Base-by-base conservation (phyloP, 73 alveolate genomes). In the Paramecium pentaurelia region DNA sequence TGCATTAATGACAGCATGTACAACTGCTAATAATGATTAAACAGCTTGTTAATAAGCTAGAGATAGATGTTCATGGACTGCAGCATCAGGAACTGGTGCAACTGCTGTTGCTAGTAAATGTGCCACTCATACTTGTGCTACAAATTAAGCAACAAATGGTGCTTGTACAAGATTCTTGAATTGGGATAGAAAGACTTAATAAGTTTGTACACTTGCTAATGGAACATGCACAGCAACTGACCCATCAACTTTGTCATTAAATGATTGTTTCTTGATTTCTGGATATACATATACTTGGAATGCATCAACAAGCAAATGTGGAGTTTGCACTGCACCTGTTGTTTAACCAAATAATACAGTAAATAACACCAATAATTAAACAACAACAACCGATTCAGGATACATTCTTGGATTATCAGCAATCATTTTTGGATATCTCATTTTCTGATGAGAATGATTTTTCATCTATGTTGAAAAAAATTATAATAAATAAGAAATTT, bases 231-330 rank as follows among this genome's bases (percentile, higher is more conserved):
- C 58, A 32, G 86, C 47, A 14, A 34, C 54, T 9, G 86, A 71
- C 20, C 86, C 86, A 71, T 32, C 47, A 32, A 71, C 86, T 30
- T 34, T 71, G 30, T 32, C 86, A 25, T 28, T 9, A 30, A 34
- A 27, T 34, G 86, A 71, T 34, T 71, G 86, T 27, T 60, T 27
- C 38, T 60, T 30, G 34, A 22, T 60, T 60, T 60, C 77, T 27
- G 77, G 77, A 22, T 22, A 60, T 10, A 77, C 89, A 7, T 77
- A 77, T 18, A 77, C 89, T 0, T 77, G 89, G 89, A 77, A 42
- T 77, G 51, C 89, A 22, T 77, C 73, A 6, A 38, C 89, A 6
- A 77, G 73, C 71, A 25, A 18, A 18, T 77, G 89, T 25, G 11
- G 36, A 22, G 64, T 38, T 40, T 77, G 89, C 58, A 34, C 49